Evolutionary conservation across 2,329 filamentous ascomycete genomes (phyloP).

Genomic region (Calcarisporium arbuscula): DNA sequence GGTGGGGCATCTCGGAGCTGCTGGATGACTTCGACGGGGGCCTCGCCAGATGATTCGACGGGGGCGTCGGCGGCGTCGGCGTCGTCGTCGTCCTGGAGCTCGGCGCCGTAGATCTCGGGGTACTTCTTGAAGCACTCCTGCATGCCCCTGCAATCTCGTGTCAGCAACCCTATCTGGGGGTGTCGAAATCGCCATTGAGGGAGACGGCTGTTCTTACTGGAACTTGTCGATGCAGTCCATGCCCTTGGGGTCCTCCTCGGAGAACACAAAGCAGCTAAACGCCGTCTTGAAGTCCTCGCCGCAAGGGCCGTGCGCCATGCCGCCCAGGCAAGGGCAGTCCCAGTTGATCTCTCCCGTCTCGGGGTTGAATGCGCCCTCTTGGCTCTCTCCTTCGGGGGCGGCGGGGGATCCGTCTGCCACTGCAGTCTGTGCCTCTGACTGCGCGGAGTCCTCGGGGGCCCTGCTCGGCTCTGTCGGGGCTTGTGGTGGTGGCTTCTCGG

Average conservation of each 20-base stretch:
- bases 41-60: conserved; percentile 3
- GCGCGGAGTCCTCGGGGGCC: conserved; percentile 17
- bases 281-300: conserved; percentile 92
- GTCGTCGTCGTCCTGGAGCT: conserved; percentile 51
- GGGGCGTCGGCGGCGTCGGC: conserved; percentile 18
- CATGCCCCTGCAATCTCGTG: conserved; percentile 64
- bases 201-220: conserved; percentile 62
- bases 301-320: conserved; percentile 94
- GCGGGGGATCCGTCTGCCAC: conserved; percentile 33
- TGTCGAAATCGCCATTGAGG: no score
- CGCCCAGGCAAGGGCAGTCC: conserved; percentile 95
- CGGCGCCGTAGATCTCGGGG: conserved; percentile 87
- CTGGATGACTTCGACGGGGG: conserved; percentile 5
- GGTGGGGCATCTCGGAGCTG: conserved; percentile 6
- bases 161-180: background rate
- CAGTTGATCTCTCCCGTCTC: conserved; percentile 99
- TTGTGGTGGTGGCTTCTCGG: conserved; percentile 16
- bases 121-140: conserved; percentile 93
- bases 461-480: conserved; percentile 16
- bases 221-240: conserved; percentile 98
- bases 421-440: conserved; percentile 18
- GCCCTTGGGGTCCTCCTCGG: conserved; percentile 89
- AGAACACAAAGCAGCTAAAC: conserved; percentile 98
- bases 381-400: conserved; percentile 67
- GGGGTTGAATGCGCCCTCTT: conserved; percentile 93